These are phyloP conservation scores for Setaria viridis DNA, from an alignment of 202 grass and related monocot genomes.

Conservation along the genomic window DNA sequence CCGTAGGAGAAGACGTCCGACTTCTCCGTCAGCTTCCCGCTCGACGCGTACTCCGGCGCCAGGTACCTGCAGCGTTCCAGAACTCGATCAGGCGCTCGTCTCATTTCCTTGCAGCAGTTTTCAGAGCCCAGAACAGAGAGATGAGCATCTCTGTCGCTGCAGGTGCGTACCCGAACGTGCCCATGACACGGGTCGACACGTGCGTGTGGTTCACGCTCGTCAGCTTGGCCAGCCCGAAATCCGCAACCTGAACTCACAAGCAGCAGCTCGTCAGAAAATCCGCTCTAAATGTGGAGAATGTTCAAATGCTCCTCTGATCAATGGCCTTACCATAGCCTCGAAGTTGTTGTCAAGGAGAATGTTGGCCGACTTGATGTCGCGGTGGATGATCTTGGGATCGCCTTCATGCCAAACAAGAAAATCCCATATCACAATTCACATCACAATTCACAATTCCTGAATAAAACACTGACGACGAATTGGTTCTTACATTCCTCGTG, in stretches of 20 bases:
- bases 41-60: constrained; percentile 74
- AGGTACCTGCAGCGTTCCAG: constrained; percentile 44
- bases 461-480: not conserved
- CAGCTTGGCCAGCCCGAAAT: constrained; percentile 87
- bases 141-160: not conserved
- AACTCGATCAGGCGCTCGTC: too few relatives aligned
- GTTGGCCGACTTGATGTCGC: constrained; percentile 79
- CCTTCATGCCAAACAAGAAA: constrained; percentile 24
- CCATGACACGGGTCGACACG: constrained; percentile 86
- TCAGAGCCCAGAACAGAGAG: not conserved
- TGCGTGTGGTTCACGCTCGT: constrained; percentile 72
- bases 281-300: not conserved
- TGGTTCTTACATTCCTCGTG: constrained; percentile 60
- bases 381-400: constrained; percentile 77
- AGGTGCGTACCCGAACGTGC: constrained; percentile 65
- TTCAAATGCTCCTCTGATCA: not conserved
- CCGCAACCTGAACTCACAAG: constrained; percentile 61
- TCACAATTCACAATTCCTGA: not conserved
- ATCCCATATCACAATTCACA: not conserved
- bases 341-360: constrained; percentile 77
- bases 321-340: constrained; percentile 65
- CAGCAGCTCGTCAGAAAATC: not conserved
- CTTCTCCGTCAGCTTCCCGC: constrained; percentile 76
- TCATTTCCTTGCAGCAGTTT: not conserved
- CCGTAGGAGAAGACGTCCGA: constrained; percentile 75